Base-by-base conservation (phyloP, 73 alveolate species). In the Tetrahymena malaccensis region DNA sequence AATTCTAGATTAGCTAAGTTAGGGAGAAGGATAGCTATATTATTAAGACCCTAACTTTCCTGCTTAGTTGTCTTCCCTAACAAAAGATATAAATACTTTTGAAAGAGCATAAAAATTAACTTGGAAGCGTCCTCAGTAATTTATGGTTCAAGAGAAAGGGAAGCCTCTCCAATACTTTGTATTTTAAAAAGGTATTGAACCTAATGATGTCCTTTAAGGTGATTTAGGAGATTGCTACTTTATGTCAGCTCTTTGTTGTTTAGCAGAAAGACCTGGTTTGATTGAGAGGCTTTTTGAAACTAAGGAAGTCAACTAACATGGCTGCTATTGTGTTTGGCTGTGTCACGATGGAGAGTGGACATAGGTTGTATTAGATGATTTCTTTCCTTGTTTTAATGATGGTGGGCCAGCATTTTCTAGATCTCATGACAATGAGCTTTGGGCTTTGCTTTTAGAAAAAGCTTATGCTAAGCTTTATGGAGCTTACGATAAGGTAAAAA, bases 381-480 rank as follows among this genome's bases (percentile, higher is more conserved):
- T 96, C 95, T 93, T 98, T 94, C 99, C 99, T 44, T 97, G 99
- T 96, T 96, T 95, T 89, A 85, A 93, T 83, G 97, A 97, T 85
- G 98, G 99, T 85, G 99, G 98, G 17, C 99, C 99, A 3, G 97
- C 98, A 93, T 97, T 98, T 96, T 96, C 99, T 33, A 95, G 96
- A 94, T 95, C 98, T 37, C 97, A 97, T 83, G 98, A 97, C 25
- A 94, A 97, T 95, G 99, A 98, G 50, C 94, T 98, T 40, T 98
- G 99, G 99, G 99, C 97, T 22, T 95, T 98, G 19, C 96, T 98
- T 34, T 94, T 98, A 12, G 99, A 98, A 94, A 98, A 98, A 97
- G 99, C 99, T 25, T 98, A 97, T 98, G 99, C 99, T 10, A 98
- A 98, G 95, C 93, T 97, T 22, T 98, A 96, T 96, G 99, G 99